A percentile compares a stretch with the other conserved stretches of the same genome.
phyloP scores from a whole-genome alignment of 768 basidiomycete genomes.

The Rhodotorula babjevae region DNA sequence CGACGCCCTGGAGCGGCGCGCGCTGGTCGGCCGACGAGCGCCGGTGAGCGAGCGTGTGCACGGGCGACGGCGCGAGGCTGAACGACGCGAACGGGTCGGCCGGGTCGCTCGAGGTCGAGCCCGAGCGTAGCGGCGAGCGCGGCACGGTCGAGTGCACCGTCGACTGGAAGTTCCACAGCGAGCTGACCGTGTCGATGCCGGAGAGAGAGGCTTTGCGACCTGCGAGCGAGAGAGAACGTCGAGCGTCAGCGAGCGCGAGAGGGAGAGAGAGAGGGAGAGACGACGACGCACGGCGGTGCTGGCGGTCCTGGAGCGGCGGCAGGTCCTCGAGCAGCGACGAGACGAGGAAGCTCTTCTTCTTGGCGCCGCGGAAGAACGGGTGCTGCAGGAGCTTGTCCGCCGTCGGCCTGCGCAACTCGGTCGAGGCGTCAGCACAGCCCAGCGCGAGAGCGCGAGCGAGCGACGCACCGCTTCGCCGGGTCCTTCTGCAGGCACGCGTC shows the following conservation, averaged over 20 bases:
- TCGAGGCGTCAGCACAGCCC: background rate
- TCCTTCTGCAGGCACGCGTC: slow-evolving; percentile 80
- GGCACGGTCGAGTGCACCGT: slow-evolving; percentile 17
- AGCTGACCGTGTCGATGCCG: slow-evolving; percentile 9
- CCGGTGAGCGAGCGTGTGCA: background rate
- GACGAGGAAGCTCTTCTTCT: slow-evolving; percentile 73
- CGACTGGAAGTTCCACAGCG: slow-evolving; percentile 30
- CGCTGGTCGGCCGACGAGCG: background rate
- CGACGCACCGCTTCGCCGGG: slow-evolving; percentile 62
- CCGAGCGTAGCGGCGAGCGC: background rate
- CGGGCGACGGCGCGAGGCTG: slow-evolving; percentile 23
- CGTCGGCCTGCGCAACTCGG: slow-evolving; percentile 57
- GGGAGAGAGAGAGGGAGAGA: background rate
- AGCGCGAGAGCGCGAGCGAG: no score
- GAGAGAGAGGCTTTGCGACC: background rate
- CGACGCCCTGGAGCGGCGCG: background rate
- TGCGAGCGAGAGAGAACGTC: background rate
- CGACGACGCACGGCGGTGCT: slow-evolving; percentile 29
- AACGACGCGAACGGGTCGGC: slow-evolving; percentile 30
- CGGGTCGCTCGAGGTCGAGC: background rate
- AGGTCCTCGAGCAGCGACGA: slow-evolving; percentile 58
- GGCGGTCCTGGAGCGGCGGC: slow-evolving; percentile 38
- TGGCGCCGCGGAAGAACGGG: slow-evolving; percentile 71
- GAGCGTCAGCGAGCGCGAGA: no score
- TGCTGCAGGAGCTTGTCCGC: slow-evolving; percentile 71